Percentiles rank a stretch among this genome's conserved stretches.
phyloP scores from a whole-genome alignment of 1,284 basidiomycete species.

The Chalciporus sp. region DNA sequence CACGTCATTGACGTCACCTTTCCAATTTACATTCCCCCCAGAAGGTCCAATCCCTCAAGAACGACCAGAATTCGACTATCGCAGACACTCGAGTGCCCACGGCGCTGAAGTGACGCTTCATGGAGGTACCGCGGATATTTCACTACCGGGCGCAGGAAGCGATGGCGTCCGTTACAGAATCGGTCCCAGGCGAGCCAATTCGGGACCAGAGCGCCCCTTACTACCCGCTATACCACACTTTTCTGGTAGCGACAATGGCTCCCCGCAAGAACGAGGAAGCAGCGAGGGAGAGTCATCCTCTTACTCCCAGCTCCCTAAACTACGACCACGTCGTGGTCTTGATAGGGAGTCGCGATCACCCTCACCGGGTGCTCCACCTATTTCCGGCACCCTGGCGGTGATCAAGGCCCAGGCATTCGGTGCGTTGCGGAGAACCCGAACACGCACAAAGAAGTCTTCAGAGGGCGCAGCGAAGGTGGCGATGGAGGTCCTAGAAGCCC shows the following conservation, averaged over 20 bases:
- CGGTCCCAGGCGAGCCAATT: conserved; percentile 48
- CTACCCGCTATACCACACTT: conserved; percentile 53
- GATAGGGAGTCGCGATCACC: conserved; percentile 66
- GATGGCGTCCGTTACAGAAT: conserved; percentile 66
- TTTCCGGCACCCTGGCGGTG: conserved; percentile 80
- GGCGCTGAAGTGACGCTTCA: conserved; percentile 65
- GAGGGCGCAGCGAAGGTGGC: conserved; percentile 76
- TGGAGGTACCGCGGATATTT: conserved; percentile 71
- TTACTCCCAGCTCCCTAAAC: conserved; percentile 42
- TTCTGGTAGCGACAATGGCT: conserved; percentile 51
- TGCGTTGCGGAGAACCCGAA: conserved; percentile 73
- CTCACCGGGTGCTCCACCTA: conserved; percentile 61
- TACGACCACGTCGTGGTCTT: conserved; percentile 47
- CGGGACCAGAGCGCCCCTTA: conserved; percentile 51
- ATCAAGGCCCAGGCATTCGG: conserved; percentile 88
- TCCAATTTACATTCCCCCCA: conserved; percentile 61
- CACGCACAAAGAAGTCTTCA: conserved; percentile 67
- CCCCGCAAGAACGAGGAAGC: conserved; percentile 55
- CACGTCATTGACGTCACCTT: conserved; percentile 62
- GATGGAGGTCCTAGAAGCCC: conserved; percentile 73
- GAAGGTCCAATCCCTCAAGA: conserved; percentile 55
- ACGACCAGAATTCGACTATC: conserved; percentile 64
- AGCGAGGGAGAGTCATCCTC: conserved; percentile 56
- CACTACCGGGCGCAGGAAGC: conserved; percentile 49
- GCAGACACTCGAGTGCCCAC: conserved; percentile 54